These are phyloP conservation scores for Tuber brumale DNA, from an alignment of 495 filamentous ascomycete genomes.

Conservation along the genomic window DNA sequence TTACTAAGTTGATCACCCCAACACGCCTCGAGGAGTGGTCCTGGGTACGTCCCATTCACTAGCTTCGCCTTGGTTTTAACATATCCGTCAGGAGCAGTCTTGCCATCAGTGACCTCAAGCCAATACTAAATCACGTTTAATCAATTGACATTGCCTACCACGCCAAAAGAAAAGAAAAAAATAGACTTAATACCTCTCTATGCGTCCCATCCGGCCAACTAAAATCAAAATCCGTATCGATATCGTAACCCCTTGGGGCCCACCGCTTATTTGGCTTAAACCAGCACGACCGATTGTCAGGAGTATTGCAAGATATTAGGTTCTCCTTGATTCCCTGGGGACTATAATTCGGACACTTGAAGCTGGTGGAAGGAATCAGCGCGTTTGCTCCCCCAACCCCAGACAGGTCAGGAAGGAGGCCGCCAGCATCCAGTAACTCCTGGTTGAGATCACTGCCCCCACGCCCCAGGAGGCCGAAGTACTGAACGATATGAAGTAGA, in stretches of 20 bases:
- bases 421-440: neutral
- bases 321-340: neutral
- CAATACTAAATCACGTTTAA: conserved; percentile 13
- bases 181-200: neutral
- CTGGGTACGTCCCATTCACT: conserved; percentile 33
- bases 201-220: conserved; percentile 2
- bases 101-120: conserved; percentile 15
- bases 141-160: neutral
- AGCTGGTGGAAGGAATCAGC: neutral
- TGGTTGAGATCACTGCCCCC: neutral
- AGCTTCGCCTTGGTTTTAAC: conserved; percentile 18
- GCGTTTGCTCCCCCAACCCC: neutral
- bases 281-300: neutral
- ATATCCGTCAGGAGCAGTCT: conserved; percentile 33
- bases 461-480: neutral
- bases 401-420: neutral
- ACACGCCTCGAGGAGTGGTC: conserved; percentile 39
- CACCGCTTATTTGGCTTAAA: neutral
- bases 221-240: neutral
- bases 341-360: neutral
- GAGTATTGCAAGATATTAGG: neutral
- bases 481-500: neutral
- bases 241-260: neutral
- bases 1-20: conserved; percentile 41
- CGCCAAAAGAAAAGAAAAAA: neutral